Conservation (phyloP, 192 early-diverging fungal species). For the Rhizoclosmatium sp. region DNA sequence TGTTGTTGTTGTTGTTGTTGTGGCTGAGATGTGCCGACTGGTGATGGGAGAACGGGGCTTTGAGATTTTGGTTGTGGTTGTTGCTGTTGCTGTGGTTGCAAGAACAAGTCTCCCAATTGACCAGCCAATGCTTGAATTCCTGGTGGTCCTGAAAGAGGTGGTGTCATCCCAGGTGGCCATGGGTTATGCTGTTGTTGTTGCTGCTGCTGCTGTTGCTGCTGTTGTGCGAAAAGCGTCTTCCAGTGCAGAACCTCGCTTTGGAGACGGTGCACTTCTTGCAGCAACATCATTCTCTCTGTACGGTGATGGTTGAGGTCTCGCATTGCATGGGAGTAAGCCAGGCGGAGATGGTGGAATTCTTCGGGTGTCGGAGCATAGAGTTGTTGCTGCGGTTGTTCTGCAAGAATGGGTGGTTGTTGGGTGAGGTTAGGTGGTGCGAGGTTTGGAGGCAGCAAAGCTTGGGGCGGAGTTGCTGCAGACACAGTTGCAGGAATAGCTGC, state of each 20-base stretch:
- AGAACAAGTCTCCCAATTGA: background rate
- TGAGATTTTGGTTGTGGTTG: background rate
- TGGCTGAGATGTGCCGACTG: background rate
- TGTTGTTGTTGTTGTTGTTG: background rate
- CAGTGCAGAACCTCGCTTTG: constrained; percentile 14
- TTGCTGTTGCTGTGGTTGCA: background rate
- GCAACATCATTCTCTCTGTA: constrained; percentile 12
- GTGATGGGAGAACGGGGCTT: background rate
- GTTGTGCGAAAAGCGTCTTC: constrained; percentile 9
- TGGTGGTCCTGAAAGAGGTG: background rate
- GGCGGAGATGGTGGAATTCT: constrained; percentile 8
- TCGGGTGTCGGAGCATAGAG: background rate
- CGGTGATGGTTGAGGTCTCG: constrained; percentile 5
- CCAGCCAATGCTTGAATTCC: background rate
- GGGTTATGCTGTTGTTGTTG: constrained; percentile 5
- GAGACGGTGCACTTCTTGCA: constrained; percentile 19
- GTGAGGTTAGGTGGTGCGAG: background rate
- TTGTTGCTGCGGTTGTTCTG: background rate
- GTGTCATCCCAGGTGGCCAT: background rate
- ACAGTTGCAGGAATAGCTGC: background rate
- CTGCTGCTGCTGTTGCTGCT: constrained; percentile 17
- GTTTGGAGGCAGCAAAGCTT: background rate
- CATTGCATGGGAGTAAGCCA: background rate
- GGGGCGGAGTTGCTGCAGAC: background rate
- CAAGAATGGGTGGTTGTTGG: background rate